Conservation (phyloP, 2,329 filamentous ascomycete species). For the Beauveria rudraprayagi region DNA sequence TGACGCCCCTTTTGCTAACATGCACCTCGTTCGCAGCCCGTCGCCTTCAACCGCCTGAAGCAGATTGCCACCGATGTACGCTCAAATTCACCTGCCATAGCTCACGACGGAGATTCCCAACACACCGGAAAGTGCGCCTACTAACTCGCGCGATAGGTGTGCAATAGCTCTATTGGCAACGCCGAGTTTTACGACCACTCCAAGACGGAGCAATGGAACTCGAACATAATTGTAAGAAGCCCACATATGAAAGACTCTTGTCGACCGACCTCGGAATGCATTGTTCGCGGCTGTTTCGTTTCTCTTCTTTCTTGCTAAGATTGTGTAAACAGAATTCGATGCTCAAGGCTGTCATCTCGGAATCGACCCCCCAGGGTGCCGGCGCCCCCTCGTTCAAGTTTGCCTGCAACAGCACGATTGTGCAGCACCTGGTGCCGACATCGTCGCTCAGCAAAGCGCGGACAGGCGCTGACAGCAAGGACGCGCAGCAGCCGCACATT, state of each 20-base stretch:
- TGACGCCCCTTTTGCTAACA: constrained; percentile 16
- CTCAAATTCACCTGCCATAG: constrained; percentile 19
- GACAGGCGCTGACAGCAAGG: constrained; percentile 38
- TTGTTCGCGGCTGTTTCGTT: too few relatives aligned
- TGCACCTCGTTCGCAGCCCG: constrained; percentile 46
- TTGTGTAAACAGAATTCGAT: constrained; percentile 54
- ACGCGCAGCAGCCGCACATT: constrained; percentile 44
- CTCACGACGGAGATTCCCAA: neutral
- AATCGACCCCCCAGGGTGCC: constrained; percentile 53
- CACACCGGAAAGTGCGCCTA: neutral
- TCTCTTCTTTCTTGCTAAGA: neutral
- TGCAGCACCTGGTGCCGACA: constrained; percentile 77
- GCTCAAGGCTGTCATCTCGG: constrained; percentile 68
- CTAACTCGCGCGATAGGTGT: constrained; percentile 53
- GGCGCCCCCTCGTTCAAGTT: constrained; percentile 73
- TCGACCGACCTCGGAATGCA: neutral
- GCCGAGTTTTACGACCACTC: constrained; percentile 80
- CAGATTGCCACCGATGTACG: constrained; percentile 77
- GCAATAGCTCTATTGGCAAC: constrained; percentile 65
- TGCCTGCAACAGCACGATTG: constrained; percentile 95
- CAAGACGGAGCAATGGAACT: constrained; percentile 83
- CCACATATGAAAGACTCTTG: neutral
- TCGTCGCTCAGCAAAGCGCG: constrained; percentile 54
- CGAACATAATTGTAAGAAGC: constrained; percentile 71
- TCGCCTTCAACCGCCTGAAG: constrained; percentile 68